A percentile compares a stretch with the other conserved stretches of the same genome.
Evolutionary conservation across 257 asterid species (phyloP).

Genomic region (Primulina eburnea): DNA sequence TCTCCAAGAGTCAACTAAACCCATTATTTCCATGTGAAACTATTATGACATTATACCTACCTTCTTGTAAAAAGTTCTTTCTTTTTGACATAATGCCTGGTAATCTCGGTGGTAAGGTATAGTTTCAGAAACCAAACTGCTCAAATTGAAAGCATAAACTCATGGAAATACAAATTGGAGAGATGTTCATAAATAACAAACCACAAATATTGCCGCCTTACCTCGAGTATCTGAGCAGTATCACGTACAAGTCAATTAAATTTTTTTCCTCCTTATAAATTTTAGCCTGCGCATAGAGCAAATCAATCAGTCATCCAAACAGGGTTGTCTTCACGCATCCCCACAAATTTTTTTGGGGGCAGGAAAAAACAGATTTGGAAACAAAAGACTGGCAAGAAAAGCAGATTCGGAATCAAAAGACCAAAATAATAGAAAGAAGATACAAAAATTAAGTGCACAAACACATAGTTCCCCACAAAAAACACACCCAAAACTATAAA

Average conservation of each 20-base stretch:
- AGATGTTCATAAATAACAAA: constrained; percentile 16
- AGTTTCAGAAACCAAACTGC: constrained; percentile 90
- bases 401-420: neutral
- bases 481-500: constrained; percentile 7
- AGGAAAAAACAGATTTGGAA: constrained; percentile 1
- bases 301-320: constrained; percentile 10
- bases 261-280: constrained; percentile 75
- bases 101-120: constrained; percentile 81
- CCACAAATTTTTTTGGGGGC: neutral
- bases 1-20: constrained; percentile 23
- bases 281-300: constrained; percentile 48
- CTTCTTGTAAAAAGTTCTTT: constrained; percentile 50
- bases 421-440: neutral
- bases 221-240: constrained; percentile 81
- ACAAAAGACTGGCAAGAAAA: neutral
- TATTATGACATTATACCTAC: constrained; percentile 33
- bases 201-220: constrained; percentile 27
- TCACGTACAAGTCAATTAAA: constrained; percentile 69
- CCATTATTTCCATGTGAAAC: neutral
- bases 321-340: neutral
- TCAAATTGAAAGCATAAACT: constrained; percentile 26
- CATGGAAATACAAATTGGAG: constrained; percentile 21
- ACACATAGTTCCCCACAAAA: constrained; percentile 1
- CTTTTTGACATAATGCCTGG: constrained; percentile 43
- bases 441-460: neutral